A percentile compares a stretch with the other conserved stretches of the same genome.
phyloP scores from a whole-genome alignment of 257 asterid genomes.

The Galeopsis tetrahit region DNA sequence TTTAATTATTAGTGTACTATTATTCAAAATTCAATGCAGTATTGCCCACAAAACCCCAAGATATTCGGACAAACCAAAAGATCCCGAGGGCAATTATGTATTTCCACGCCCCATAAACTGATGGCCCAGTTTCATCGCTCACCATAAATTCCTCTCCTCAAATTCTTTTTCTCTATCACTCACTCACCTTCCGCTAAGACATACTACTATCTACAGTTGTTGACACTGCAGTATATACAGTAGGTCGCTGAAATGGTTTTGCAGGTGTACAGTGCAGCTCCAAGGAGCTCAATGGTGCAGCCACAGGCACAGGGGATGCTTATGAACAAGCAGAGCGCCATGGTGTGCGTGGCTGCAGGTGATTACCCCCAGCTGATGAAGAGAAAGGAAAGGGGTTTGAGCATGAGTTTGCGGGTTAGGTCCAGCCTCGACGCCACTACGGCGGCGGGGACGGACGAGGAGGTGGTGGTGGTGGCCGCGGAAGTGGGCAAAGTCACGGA shows the following conservation, averaged over 20 bases:
- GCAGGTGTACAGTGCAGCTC: conserved; percentile 60
- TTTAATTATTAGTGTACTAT: not conserved
- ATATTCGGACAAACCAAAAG: conserved; percentile 38
- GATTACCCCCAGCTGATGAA: conserved; percentile 46
- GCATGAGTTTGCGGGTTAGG: conserved; percentile 45
- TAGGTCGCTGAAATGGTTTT: conserved; percentile 46
- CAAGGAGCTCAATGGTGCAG: conserved; percentile 52
- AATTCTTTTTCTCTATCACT: no score
- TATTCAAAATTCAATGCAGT: not conserved
- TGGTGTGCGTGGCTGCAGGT: conserved; percentile 48
- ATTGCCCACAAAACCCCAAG: conserved; percentile 37
- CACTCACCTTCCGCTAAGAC: no score
- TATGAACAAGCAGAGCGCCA: conserved; percentile 43
- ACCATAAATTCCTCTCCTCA: conserved; percentile 29
- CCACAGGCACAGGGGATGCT: conserved; percentile 29
- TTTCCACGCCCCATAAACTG: conserved; percentile 26
- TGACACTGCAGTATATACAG: no score
- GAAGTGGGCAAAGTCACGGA: conserved; percentile 76
- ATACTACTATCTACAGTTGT: no score
- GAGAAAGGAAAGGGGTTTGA: conserved; percentile 40
- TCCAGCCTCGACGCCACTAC: conserved; percentile 56
- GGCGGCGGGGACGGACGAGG: conserved; percentile 45
- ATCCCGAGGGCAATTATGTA: conserved; percentile 43
- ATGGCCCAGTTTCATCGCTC: conserved; percentile 40
- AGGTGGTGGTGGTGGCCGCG: conserved; percentile 35